These are phyloP conservation scores for Parasarocladium wereldwijsianum DNA, from an alignment of 2,329 filamentous ascomycete species.

Conservation along the genomic window DNA sequence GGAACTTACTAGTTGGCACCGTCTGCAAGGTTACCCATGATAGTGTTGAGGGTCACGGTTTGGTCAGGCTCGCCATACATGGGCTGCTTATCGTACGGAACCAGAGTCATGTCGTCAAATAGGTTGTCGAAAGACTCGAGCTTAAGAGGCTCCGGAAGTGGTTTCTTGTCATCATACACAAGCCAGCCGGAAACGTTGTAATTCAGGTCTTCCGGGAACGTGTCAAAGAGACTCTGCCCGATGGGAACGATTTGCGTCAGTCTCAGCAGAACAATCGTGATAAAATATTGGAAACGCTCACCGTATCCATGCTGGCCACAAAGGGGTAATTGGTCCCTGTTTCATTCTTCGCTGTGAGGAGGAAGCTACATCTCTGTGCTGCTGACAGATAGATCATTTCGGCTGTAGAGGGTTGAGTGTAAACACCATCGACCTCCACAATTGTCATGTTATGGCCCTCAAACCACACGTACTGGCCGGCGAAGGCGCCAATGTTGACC, in stretches of 20 bases:
- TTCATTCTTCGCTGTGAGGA: constrained; percentile 48
- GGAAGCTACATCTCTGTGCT: constrained; percentile 51
- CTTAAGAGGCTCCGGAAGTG: constrained; percentile 32
- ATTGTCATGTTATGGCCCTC: constrained; percentile 54
- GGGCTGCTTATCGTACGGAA: constrained; percentile 50
- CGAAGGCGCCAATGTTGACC: constrained; percentile 61
- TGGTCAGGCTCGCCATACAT: constrained; percentile 48
- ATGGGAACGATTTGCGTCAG: neutral
- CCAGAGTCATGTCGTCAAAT: constrained; percentile 60
- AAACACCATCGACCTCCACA: constrained; percentile 61
- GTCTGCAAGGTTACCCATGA: constrained; percentile 46
- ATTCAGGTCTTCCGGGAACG: constrained; percentile 51
- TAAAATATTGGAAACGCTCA: too few relatives aligned
- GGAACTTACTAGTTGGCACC: constrained; percentile 37
- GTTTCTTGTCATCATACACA: constrained; percentile 34
- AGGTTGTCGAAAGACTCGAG: constrained; percentile 43
- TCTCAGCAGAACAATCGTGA: neutral
- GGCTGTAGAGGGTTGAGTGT: constrained; percentile 43
- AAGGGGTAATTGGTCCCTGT: constrained; percentile 52
- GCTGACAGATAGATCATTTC: constrained; percentile 51
- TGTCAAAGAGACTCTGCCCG: constrained; percentile 48
- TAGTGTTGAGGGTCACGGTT: constrained; percentile 46
- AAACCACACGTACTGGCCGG: constrained; percentile 51
- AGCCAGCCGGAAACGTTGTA: constrained; percentile 54
- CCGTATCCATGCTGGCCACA: constrained; percentile 54